Percentiles rank a stretch among this genome's conserved stretches.
These are phyloP conservation scores for Zygoascus bituminiphila DNA, from an alignment of 805 yeast genomes.

Conservation along the genomic window DNA sequence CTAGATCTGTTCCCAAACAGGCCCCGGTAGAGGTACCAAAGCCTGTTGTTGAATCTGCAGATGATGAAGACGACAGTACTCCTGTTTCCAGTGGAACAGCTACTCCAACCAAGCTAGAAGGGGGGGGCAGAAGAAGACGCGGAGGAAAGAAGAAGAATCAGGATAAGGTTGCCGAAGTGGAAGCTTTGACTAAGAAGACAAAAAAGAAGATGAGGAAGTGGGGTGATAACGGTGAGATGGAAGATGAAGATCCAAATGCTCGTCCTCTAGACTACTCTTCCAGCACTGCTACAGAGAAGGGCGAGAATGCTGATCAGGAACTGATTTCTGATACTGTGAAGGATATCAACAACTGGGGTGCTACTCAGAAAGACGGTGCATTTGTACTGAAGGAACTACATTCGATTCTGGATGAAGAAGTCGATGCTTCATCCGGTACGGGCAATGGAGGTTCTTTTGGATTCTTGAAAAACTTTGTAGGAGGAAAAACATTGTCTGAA, in stretches of 20 bases:
- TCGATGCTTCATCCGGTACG: not conserved
- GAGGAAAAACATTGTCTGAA: constrained; percentile 58
- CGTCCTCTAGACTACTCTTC: constrained; percentile 49
- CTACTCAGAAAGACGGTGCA: constrained; percentile 41
- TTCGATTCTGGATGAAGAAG: constrained; percentile 34
- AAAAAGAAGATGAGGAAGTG: constrained; percentile 50
- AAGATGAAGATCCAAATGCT: constrained; percentile 36
- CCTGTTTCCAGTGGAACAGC: not conserved
- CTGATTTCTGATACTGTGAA: constrained; percentile 26
- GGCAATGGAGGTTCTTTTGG: constrained; percentile 31
- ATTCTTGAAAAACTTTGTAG: constrained; percentile 52
- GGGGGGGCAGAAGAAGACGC: constrained; percentile 13
- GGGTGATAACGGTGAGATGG: constrained; percentile 54
- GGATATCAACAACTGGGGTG: constrained; percentile 33
- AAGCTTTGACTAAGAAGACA: constrained; percentile 9
- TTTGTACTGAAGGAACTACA: constrained; percentile 59
- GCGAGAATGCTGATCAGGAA: constrained; percentile 34
- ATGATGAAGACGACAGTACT: not conserved
- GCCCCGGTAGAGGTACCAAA: not conserved
- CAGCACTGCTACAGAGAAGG: constrained; percentile 16
- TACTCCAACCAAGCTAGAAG: constrained; percentile 1
- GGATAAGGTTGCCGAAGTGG: constrained; percentile 5
- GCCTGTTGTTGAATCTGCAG: constrained; percentile 2
- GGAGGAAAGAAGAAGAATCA: constrained; percentile 16
- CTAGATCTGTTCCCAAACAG: not conserved